Evolutionary conservation across 2,329 filamentous ascomycete species (phyloP).

Genomic region (Penicillium psychrosexuale): DNA sequence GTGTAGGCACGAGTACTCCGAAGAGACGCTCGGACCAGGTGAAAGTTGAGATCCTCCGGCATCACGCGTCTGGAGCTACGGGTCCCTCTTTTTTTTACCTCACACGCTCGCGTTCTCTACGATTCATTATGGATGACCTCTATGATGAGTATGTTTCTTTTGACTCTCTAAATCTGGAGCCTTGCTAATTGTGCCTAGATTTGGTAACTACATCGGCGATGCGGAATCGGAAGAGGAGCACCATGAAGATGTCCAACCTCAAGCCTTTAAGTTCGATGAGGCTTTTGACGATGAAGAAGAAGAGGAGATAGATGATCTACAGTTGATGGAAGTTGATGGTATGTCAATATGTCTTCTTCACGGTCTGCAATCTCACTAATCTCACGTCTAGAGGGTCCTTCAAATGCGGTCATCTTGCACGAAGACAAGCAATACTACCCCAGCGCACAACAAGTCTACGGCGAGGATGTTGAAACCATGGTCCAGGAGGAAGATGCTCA

Average conservation of each 20-base stretch:
- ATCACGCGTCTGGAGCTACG: constrained; percentile 15
- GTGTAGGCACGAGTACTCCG: constrained; percentile 27
- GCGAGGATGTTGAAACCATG: constrained; percentile 87
- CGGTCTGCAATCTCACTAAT: constrained; percentile 23
- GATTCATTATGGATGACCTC: constrained; percentile 75
- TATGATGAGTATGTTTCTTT: constrained; percentile 76
- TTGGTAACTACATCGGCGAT: constrained; percentile 98
- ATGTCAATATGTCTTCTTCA: constrained; percentile 23
- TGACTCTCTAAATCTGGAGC: constrained; percentile 8
- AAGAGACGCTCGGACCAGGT: constrained; percentile 20
- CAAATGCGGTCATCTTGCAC: constrained; percentile 94
- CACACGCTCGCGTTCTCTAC: constrained; percentile 20
- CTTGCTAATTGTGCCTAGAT: constrained; percentile 54
- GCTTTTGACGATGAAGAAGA: constrained; percentile 61
- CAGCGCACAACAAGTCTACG: constrained; percentile 94
- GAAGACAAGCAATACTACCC: constrained; percentile 99
- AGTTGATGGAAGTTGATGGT: constrained; percentile 93
- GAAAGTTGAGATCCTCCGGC: constrained; percentile 23
- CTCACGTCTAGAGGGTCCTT: constrained; percentile 63
- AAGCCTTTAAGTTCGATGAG: constrained; percentile 75
- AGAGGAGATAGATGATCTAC: constrained; percentile 66
- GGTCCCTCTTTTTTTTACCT: constrained; percentile 7
- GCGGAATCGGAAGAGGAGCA: constrained; percentile 84
- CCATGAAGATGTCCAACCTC: constrained; percentile 69
- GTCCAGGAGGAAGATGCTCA: constrained; percentile 98